A percentile compares a stretch with the other conserved stretches of the same genome.
Conservation (phyloP, 2,329 filamentous ascomycete genomes). For the Colletotrichum tropicicola region DNA sequence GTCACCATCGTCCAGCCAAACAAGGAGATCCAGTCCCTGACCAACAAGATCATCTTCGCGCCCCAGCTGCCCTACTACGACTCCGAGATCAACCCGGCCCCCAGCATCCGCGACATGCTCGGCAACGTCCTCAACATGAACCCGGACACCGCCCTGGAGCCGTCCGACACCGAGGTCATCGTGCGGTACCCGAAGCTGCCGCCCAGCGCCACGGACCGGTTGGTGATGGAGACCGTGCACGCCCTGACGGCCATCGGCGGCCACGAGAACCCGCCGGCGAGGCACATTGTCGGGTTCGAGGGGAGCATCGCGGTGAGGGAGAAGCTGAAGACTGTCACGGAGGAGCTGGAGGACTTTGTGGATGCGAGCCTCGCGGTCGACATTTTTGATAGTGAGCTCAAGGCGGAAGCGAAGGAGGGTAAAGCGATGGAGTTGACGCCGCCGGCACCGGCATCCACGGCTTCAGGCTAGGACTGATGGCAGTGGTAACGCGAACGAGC, state of each 20-base stretch:
- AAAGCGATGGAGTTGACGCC: conserved; percentile 39
- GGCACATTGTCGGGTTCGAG: conserved; percentile 93
- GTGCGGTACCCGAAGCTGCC: conserved; percentile 80
- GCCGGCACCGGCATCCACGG: conserved; percentile 19
- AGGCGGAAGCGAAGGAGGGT: conserved; percentile 58
- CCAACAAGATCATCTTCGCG: conserved; percentile 85
- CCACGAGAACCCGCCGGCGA: conserved; percentile 92
- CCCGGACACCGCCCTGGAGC: conserved; percentile 66
- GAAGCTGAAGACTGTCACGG: conserved; percentile 94
- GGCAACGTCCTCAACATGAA: conserved; percentile 81
- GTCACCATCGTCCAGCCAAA: conserved; percentile 96
- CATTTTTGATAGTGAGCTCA: conserved; percentile 69
- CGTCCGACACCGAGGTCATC: conserved; percentile 52
- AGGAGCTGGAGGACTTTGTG: conserved; percentile 96
- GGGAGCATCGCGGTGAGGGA: conserved; percentile 90
- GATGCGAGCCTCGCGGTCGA: conserved; percentile 89
- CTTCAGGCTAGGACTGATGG: conserved; percentile 17
- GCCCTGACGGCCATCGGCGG: conserved; percentile 92
- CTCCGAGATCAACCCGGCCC: conserved; percentile 76
- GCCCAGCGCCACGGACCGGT: conserved; percentile 70
- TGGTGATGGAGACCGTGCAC: conserved; percentile 90
- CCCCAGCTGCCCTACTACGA: conserved; percentile 76
- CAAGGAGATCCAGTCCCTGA: conserved; percentile 89
- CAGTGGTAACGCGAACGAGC: not conserved
- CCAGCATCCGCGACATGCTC: conserved; percentile 84